phyloP scores from a whole-genome alignment of 495 filamentous ascomycete species.

The Oidiodendron maius region DNA sequence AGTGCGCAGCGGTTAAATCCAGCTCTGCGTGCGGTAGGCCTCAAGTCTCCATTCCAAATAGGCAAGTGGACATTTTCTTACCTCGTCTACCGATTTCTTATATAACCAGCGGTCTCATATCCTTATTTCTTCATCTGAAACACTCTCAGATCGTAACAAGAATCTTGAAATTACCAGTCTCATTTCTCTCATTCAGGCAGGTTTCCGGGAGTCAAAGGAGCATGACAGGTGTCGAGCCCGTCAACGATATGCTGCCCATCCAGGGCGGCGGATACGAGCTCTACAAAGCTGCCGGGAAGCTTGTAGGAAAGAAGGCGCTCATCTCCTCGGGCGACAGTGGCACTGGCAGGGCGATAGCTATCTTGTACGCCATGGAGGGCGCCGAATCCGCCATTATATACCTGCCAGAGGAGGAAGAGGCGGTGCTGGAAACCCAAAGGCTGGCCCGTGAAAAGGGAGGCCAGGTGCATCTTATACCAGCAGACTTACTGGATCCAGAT shows the following conservation, averaged over 20 bases:
- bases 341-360: slow-evolving; percentile 72
- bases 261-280: slow-evolving; percentile 63
- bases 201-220: slow-evolving; percentile 60
- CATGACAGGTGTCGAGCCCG: slow-evolving; percentile 54
- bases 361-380: slow-evolving; percentile 80
- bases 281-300: slow-evolving; percentile 76
- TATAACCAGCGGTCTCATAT: too few relatives aligned
- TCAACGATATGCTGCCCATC: slow-evolving; percentile 62
- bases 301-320: slow-evolving; percentile 65
- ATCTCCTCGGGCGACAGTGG: slow-evolving; percentile 83
- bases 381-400: slow-evolving; percentile 71
- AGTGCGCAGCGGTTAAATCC: too few relatives aligned
- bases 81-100: too few relatives aligned
- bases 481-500: slow-evolving; percentile 54
- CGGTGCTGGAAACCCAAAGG: slow-evolving; percentile 64
- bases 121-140: too few relatives aligned
- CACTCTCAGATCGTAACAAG: too few relatives aligned
- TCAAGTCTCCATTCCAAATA: too few relatives aligned
- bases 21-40: too few relatives aligned
- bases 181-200: too few relatives aligned
- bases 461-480: slow-evolving; percentile 52
- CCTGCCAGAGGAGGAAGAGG: slow-evolving; percentile 68
- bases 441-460: slow-evolving; percentile 59
- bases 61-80: too few relatives aligned
- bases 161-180: too few relatives aligned